Evolutionary conservation across 2,329 filamentous ascomycete genomes (phyloP), one percentile per base, ranked within the genome.

Genomic region (Fusarium pseudoanthophilum): DNA sequence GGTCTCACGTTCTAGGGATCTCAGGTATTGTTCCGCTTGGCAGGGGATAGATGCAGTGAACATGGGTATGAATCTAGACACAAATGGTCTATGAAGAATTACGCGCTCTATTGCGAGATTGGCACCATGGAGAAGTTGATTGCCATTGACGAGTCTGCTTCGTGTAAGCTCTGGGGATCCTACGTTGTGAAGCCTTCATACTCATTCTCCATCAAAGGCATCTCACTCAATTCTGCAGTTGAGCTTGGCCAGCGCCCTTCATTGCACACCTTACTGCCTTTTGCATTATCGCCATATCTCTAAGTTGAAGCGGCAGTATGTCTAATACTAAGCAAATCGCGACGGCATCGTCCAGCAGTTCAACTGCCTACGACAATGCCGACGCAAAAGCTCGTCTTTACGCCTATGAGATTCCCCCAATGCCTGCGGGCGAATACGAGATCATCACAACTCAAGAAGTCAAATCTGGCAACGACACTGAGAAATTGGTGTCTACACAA

Each of bases 251-350:
- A 16, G 1, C 9, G 3, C 20, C 1, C 24, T 16, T 18, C 11
- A 20, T 55, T 18, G 7, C 0, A 4, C n/a, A 55, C 0, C 4
- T 10, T 30, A 3, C 52, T 40, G 26, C 26, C 10, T 8, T 20
- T 15, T 2, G 0, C 14, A 30, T 2, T 11, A 0, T 30, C 20
- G 5, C 7, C 21, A 32, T 4, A 24, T 8, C 3, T 24, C 21
- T 43, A 11, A 15, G 5, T 4, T 32, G 16, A 56, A 43, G 9
- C 4, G 53, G 8, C 53, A 56, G 36, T 1, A 56, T 56, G 53
- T 45, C 53, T 11, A 45, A 10, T 56, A 3, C 28, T 0, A 56
- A 45, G 28, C 53, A 3, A 32, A 7, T 9, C 28, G 37, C 7
- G 37, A 56, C 37, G 21, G 53, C 53, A 1, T 32, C 53, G 28